Evolutionary conservation across 805 yeast genomes (phyloP).

Genomic region (Kazachstania psychrophila): DNA sequence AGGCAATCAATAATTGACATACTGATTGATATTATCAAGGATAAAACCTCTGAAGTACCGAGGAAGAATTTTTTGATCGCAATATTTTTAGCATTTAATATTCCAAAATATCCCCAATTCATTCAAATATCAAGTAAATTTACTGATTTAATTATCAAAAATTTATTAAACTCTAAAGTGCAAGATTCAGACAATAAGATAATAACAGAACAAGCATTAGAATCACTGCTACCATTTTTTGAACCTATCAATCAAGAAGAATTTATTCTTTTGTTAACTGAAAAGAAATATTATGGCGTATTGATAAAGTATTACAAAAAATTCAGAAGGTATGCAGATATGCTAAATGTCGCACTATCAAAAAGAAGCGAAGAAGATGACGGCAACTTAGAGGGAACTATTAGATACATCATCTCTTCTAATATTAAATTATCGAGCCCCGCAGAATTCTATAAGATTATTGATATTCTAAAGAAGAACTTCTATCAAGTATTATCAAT

Average conservation of each 20-base stretch:
- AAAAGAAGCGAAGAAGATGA: too few species aligned
- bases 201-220: constrained; percentile 52
- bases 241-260: constrained; percentile 46
- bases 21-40: constrained; percentile 48
- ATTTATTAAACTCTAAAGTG: constrained; percentile 29
- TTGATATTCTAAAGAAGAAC: constrained; percentile 9
- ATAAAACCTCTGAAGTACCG: constrained; percentile 24
- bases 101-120: constrained; percentile 80
- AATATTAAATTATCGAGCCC: constrained; percentile 1
- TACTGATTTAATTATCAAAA: constrained; percentile 39
- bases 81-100: constrained; percentile 69
- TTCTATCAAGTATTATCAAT: constrained; percentile 7
- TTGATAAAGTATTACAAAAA: constrained; percentile 19
- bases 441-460: constrained; percentile 3
- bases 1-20: constrained; percentile 76
- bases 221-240: constrained; percentile 57
- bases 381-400: background rate
- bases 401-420: background rate
- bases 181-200: background rate
- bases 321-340: constrained; percentile 8
- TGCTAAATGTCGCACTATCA: constrained; percentile 8
- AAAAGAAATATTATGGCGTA: constrained; percentile 16
- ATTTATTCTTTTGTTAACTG: constrained; percentile 28
- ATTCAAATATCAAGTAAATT: constrained; percentile 57
- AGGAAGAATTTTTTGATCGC: constrained; percentile 33